Evolutionary conservation across 2,329 filamentous ascomycete species (phyloP).

Genomic region (Biscogniauxia mediterranea): DNA sequence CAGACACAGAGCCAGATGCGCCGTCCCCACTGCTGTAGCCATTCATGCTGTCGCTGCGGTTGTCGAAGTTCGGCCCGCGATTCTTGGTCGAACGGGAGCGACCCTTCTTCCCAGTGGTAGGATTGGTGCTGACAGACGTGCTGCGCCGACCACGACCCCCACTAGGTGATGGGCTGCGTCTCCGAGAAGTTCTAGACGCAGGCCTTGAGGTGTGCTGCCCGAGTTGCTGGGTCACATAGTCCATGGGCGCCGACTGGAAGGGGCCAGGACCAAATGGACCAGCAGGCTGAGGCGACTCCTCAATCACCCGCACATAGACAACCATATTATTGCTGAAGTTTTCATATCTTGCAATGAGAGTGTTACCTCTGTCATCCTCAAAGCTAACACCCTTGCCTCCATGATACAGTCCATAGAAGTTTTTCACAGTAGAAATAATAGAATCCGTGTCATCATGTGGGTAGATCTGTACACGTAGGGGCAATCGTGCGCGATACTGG

Average conservation of each 20-base stretch:
- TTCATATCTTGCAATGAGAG: slow-evolving; percentile 91
- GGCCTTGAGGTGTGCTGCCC: slow-evolving; percentile 65
- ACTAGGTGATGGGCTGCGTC: slow-evolving; percentile 76
- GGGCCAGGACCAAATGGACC: slow-evolving; percentile 51
- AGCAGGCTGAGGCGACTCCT: slow-evolving; percentile 48
- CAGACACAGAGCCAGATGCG: slow-evolving; percentile 72
- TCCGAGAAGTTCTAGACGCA: slow-evolving; percentile 66
- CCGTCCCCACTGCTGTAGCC: slow-evolving; percentile 88
- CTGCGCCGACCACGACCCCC: slow-evolving; percentile 71
- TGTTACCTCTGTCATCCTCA: slow-evolving; percentile 85
- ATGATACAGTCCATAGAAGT: slow-evolving; percentile 96
- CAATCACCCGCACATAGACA: slow-evolving; percentile 86
- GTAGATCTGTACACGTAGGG: slow-evolving; percentile 88
- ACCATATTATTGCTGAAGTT: slow-evolving; percentile 92
- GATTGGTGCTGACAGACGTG: slow-evolving; percentile 62
- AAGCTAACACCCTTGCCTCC: slow-evolving; percentile 86
- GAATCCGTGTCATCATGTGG: slow-evolving; percentile 96
- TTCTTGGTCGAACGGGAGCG: slow-evolving; percentile 70
- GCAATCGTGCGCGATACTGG: slow-evolving; percentile 70
- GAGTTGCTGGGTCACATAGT: slow-evolving; percentile 49
- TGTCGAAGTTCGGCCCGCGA: slow-evolving; percentile 59
- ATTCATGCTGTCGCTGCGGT: slow-evolving; percentile 62
- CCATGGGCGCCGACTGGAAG: slow-evolving; percentile 51
- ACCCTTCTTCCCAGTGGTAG: slow-evolving; percentile 57
- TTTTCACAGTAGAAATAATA: slow-evolving; percentile 97